Percentiles rank a stretch among this genome's conserved stretches.
phyloP scores from a whole-genome alignment of 306 rosid species.

The Rosa rugosa region DNA sequence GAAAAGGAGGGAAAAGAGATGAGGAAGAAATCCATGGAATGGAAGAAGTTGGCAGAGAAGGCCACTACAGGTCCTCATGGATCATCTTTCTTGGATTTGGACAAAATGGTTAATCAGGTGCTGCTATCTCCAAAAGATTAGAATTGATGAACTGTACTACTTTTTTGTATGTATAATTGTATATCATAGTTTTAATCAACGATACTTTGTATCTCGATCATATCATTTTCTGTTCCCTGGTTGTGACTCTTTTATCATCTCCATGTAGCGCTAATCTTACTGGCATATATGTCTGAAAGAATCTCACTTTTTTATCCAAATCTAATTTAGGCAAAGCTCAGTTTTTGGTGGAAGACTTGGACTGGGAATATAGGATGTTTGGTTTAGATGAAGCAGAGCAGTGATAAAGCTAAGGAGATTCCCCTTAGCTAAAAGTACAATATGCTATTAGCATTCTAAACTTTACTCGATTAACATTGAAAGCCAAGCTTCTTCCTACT shows the following conservation, averaged over 20 bases:
- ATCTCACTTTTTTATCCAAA: neutral
- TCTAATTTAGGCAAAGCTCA: no score
- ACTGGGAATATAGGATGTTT: neutral
- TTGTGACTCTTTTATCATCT: neutral
- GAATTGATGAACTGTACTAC: neutral
- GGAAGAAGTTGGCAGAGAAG: conserved; percentile 38
- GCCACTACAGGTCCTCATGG: conserved; percentile 32
- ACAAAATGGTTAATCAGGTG: conserved; percentile 29
- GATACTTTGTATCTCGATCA: neutral
- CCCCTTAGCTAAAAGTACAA: neutral
- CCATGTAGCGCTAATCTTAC: neutral
- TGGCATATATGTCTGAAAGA: neutral
- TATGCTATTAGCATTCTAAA: neutral
- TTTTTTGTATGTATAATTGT: no score
- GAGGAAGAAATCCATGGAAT: conserved; percentile 35
- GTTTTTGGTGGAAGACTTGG: neutral
- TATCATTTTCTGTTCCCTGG: neutral
- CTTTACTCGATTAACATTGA: neutral
- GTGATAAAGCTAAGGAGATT: neutral
- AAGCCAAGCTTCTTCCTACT: neutral
- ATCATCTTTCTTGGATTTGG: conserved; percentile 34
- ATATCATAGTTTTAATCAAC: neutral
- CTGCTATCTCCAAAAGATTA: conserved; percentile 17
- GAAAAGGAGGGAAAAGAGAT: conserved; percentile 40
- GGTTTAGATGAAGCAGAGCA: neutral